Percentiles rank a stretch among this genome's conserved stretches.
These are phyloP conservation scores for Haematococcus lacustris DNA, from an alignment of 139 green algal species.

Conservation along the genomic window DNA sequence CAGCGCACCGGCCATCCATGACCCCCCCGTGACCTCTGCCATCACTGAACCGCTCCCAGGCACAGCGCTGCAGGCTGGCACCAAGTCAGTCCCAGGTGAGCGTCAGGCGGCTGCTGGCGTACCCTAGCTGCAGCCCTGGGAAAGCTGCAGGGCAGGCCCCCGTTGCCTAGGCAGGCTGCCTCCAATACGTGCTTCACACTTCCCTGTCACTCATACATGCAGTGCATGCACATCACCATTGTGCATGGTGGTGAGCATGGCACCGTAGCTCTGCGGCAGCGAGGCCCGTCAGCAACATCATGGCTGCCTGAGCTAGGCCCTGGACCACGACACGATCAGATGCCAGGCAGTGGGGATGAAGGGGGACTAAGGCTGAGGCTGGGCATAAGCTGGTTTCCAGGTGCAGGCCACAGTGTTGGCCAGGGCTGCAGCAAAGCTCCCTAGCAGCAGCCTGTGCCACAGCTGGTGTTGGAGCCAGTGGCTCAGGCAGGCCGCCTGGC, in stretches of 20 bases:
- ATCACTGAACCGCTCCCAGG: constrained; percentile 56
- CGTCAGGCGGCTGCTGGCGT: neutral
- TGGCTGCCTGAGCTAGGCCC: no score
- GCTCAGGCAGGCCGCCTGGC: neutral
- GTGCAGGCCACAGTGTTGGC: neutral
- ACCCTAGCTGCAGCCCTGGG: neutral
- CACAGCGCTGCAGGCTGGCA: constrained; percentile 16
- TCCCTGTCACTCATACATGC: no score
- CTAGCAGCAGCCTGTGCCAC: neutral
- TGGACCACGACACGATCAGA: neutral
- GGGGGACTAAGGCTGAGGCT: neutral
- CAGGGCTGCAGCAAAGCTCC: neutral
- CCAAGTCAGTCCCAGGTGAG: constrained; percentile 32
- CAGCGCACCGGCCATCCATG: constrained; percentile 45
- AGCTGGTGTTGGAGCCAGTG: neutral
- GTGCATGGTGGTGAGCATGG: neutral
- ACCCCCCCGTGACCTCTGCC: constrained; percentile 47
- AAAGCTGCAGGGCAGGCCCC: neutral
- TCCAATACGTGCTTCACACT: no score
- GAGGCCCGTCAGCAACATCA: no score
- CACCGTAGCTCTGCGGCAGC: no score
- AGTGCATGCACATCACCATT: neutral
- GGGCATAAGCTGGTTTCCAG: neutral
- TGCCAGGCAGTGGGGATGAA: neutral
- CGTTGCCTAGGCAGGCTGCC: no score